These are phyloP conservation scores for Litchi chinensis DNA, from an alignment of 345 rosid genomes.

Conservation along the genomic window DNA sequence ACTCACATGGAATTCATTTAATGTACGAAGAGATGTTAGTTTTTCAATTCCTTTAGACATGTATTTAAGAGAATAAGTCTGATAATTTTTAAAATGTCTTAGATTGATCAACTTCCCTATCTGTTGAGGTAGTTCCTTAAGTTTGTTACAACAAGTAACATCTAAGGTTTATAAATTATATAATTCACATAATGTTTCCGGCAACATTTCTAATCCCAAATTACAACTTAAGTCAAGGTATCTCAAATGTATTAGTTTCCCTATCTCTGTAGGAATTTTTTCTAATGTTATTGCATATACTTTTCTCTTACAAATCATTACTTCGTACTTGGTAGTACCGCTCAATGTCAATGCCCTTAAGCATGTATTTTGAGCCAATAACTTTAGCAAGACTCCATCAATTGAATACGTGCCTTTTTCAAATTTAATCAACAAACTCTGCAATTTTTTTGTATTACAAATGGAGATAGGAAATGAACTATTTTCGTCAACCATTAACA, in stretches of 20 bases:
- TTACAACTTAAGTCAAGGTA: constrained; percentile 19
- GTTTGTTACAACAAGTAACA: no score
- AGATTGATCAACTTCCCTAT: no score
- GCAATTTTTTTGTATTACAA: no score
- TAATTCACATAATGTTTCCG: constrained; percentile 18
- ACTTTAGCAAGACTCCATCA: no score
- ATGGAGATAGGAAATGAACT: not conserved
- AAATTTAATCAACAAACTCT: not conserved
- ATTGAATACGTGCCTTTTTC: no score
- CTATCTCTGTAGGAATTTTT: constrained; percentile 21
- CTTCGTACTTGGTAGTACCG: not conserved
- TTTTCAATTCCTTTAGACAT: not conserved
- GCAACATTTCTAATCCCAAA: constrained; percentile 12
- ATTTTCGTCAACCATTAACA: not conserved
- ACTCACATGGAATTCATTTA: not conserved
- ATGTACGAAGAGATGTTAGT: not conserved
- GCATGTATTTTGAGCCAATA: no score
- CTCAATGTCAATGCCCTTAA: no score
- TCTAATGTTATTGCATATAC: not conserved
- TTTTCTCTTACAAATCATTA: no score
- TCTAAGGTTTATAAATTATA: no score
- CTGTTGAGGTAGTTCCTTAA: no score
- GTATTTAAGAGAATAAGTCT: no score
- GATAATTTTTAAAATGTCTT: no score
- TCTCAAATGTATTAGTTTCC: constrained; percentile 23